Conservation (phyloP, 2,329 filamentous ascomycete species). For the Paecilomyces sp. region DNA sequence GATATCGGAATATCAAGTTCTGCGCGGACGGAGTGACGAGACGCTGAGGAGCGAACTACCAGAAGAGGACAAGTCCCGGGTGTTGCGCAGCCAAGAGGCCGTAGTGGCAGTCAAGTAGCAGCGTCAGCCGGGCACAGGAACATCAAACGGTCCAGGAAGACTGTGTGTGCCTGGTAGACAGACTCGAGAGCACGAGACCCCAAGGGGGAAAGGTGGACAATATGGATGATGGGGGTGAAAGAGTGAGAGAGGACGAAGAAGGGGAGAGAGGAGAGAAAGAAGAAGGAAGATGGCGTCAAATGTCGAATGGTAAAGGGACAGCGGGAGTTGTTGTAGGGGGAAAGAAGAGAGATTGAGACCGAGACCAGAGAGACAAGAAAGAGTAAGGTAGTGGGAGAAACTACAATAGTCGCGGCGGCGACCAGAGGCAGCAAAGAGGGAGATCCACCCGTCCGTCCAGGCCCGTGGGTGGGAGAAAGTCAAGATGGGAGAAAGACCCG, state of each 20-base stretch:
- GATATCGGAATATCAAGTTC: background rate
- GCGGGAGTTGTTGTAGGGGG: background rate
- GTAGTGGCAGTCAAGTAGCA: background rate
- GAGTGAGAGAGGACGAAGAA: conserved; percentile 12
- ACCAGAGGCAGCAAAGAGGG: conserved; percentile 14
- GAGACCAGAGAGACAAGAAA: conserved; percentile 4
- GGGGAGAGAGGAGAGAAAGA: conserved; percentile 4
- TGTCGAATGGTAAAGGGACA: background rate
- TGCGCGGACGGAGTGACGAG: background rate
- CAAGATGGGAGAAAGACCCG: conserved; percentile 1
- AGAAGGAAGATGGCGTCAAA: background rate
- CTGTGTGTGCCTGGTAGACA: background rate
- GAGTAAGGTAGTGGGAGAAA: conserved; percentile 13
- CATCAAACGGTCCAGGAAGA: background rate
- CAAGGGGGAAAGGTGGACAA: background rate
- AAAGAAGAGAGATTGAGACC: background rate
- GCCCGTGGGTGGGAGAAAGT: conserved; percentile 4
- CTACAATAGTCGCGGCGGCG: conserved; percentile 11
- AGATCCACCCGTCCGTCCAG: conserved; percentile 15
- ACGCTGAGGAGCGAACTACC: background rate
- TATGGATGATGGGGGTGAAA: conserved; percentile 3
- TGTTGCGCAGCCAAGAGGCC: background rate
- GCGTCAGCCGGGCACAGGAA: background rate
- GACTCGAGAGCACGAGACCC: background rate
- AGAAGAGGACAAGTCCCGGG: background rate